A percentile compares a stretch with the other conserved stretches of the same genome.
Conservation (phyloP, 257 asterid species). For the Gynochthodes officinalis region DNA sequence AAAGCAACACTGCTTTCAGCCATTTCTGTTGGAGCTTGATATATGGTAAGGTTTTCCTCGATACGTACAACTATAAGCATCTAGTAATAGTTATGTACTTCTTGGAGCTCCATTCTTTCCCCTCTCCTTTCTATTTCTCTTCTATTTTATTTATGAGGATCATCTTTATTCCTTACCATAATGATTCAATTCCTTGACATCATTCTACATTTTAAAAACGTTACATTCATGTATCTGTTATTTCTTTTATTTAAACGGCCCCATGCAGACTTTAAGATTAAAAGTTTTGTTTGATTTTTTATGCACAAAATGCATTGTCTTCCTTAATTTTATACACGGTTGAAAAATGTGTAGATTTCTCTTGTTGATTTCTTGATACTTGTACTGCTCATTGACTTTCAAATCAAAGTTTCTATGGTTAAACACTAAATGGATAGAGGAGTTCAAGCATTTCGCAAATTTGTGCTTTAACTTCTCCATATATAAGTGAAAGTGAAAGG, state of each 20-base stretch:
- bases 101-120: neutral
- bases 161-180: neutral
- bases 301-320: neutral
- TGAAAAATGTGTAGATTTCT: neutral
- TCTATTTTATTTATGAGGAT: neutral
- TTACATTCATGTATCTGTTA: neutral
- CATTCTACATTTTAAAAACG: neutral
- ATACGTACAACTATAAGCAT: neutral
- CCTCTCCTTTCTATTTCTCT: neutral
- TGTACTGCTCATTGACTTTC: neutral
- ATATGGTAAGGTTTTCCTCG: conserved; percentile 17
- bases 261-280: neutral
- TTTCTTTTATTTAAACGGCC: neutral
- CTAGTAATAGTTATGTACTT: neutral
- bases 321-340: neutral
- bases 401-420: neutral
- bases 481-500: neutral
- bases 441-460: neutral
- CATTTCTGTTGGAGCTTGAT: conserved; percentile 19
- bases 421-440: neutral
- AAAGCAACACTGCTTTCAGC: conserved; percentile 32
- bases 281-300: no score
- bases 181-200: conserved; percentile 2
- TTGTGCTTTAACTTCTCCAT: neutral
- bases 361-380: neutral